Percentiles rank a stretch among this genome's conserved stretches.
Evolutionary conservation across 768 basidiomycete species (phyloP).

Genomic region (Suillus luteus): DNA sequence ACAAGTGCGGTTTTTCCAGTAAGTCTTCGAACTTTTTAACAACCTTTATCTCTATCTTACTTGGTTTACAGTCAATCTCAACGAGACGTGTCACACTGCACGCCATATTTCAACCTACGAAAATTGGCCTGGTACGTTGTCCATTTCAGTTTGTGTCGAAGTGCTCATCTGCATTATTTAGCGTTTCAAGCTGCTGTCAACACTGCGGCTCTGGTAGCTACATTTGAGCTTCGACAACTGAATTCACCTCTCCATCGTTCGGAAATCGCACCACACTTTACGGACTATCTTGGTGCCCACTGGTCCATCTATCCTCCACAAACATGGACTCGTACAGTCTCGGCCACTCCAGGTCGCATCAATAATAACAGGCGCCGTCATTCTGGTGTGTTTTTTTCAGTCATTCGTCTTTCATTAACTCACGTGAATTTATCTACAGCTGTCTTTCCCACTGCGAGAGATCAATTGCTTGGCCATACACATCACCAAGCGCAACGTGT

Average conservation of each 20-base stretch:
- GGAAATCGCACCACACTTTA: neutral
- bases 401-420: neutral
- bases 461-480: neutral
- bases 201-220: neutral
- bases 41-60: slow-evolving; percentile 1
- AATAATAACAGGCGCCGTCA: neutral
- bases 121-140: neutral
- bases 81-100: neutral
- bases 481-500: neutral
- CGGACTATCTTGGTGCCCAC: neutral
- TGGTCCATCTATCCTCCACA: neutral
- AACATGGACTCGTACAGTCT: neutral
- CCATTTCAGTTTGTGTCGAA: no score
- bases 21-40: neutral
- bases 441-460: neutral
- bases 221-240: neutral
- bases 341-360: neutral
- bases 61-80: neutral
- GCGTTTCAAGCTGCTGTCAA: neutral
- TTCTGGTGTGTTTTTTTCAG: neutral
- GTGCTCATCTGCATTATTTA: no score
- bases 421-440: neutral
- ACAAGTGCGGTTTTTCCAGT: neutral
- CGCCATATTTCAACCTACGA: neutral
- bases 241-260: neutral